Conservation (phyloP, 306 rosid species). For the Elaeagnus macrophylla region DNA sequence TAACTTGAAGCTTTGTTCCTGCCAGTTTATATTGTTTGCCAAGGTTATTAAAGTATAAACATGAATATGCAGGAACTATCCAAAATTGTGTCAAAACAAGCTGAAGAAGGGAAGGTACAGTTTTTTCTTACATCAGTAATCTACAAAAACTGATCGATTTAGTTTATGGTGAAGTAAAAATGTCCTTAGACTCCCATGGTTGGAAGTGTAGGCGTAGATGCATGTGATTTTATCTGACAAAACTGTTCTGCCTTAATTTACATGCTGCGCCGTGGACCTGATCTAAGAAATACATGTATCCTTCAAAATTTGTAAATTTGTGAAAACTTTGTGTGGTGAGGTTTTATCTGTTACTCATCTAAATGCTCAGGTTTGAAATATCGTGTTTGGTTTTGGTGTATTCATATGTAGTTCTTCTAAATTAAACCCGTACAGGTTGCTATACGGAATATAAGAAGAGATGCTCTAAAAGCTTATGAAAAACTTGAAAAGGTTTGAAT, state of each 20-base stretch:
- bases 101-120: slow-evolving; percentile 95
- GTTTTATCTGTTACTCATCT: neutral
- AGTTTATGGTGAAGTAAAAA: no score
- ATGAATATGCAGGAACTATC: slow-evolving; percentile 52
- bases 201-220: neutral
- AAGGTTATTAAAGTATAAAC: neutral
- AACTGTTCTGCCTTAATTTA: no score
- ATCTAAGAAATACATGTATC: no score
- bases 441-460: slow-evolving; percentile 92
- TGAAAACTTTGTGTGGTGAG: neutral
- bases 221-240: slow-evolving; percentile 8
- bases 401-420: slow-evolving; percentile 17
- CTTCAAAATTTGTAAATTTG: no score
- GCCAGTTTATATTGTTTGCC: no score
- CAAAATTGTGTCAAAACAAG: slow-evolving; percentile 76
- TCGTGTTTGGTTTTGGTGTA: neutral
- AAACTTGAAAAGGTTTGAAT: slow-evolving; percentile 89
- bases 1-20: no score
- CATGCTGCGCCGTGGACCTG: no score
- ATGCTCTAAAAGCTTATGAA: slow-evolving; percentile 81
- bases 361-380: neutral
- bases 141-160: no score
- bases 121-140: no score
- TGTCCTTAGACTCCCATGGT: neutral
- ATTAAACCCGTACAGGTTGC: slow-evolving; percentile 52